Evolutionary conservation across 1,284 basidiomycete genomes (phyloP).

Genomic region (Moesziomyces globuligerus): DNA sequence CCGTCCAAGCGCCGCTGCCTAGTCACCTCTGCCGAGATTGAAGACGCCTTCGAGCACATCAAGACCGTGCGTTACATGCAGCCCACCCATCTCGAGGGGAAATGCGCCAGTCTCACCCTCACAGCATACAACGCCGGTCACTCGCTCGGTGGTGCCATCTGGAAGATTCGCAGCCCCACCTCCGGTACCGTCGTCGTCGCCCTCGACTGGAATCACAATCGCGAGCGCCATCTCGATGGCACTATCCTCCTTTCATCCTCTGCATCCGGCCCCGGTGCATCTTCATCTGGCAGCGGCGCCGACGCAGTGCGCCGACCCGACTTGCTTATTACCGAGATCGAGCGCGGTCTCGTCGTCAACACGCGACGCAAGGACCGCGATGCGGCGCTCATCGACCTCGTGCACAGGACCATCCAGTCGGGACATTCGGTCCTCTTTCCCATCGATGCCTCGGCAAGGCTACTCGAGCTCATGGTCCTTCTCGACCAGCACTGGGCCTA

Average conservation of each 20-base stretch:
- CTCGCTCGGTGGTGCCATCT: slow-evolving; percentile 94
- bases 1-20: slow-evolving; percentile 70
- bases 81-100: slow-evolving; percentile 92
- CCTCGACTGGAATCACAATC: slow-evolving; percentile 95
- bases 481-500: slow-evolving; percentile 98
- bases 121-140: slow-evolving; percentile 97
- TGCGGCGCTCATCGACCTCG: slow-evolving; percentile 72
- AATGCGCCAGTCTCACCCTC: slow-evolving; percentile 75
- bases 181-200: slow-evolving; percentile 96
- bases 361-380: slow-evolving; percentile 91
- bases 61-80: slow-evolving; percentile 94
- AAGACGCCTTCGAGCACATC: slow-evolving; percentile 90
- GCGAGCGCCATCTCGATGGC: slow-evolving; percentile 93
- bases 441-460: slow-evolving; percentile 89
- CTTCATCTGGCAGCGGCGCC: slow-evolving; percentile 18
- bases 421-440: slow-evolving; percentile 85
- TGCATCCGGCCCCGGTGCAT: slow-evolving; percentile 29
- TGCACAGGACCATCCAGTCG: slow-evolving; percentile 85
- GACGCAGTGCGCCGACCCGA: slow-evolving; percentile 62
- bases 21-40: slow-evolving; percentile 83
- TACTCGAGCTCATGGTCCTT: slow-evolving; percentile 91
- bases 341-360: slow-evolving; percentile 78
- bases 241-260: slow-evolving; percentile 73
- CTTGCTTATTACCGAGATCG: slow-evolving; percentile 90
- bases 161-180: slow-evolving; percentile 97